Evolutionary conservation across 257 asterid species (phyloP), one percentile per base, ranked within the genome.

Genomic region (Cruciata laevipes): DNA sequence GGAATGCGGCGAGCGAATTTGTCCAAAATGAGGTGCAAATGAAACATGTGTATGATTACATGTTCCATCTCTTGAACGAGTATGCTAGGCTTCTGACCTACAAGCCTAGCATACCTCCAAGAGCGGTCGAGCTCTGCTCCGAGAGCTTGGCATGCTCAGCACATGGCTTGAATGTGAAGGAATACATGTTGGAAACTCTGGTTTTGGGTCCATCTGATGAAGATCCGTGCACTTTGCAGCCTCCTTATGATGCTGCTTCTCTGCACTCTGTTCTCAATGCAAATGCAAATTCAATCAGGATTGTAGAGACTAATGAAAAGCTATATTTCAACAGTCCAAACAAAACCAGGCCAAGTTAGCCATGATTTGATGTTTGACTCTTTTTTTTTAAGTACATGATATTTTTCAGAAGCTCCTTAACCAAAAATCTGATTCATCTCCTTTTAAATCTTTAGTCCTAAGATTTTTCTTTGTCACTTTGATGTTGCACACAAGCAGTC

Each of bases 11-110:
- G 6, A 86, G 89, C 68, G 71, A 66, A 3, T 91, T 86, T 77
- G 68, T 86, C 44, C 85, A 80, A 27, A 80, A 82, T 1, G 86
- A 86, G 4, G 49, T 91, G 44, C 80, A 80, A 49, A 85, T 88
- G 83, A 90, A 86, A 6, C 81, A 80, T 42, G 91, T 91, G 38
- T 91, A 91, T 23, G 98, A 91, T 73, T 91, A 88, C 89, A 90
- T 90, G 93, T 85, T 90, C 74, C 97, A 88, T 71, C 81, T 86
- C 40, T 60, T 90, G 71, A 80, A 67, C 9, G 87, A 82, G 70
- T 90, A 90, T 1, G 75, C 93, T 0, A 90, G 82, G 88, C 91
- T 90, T 42, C 71, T 91, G 33, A 88, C 49, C 10, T 91, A 81
- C 89, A 87, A 84, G 78, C 96, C 98, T 21, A 67, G 76, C 0